Evolutionary conservation across 306 rosid species (phyloP).

Genomic region (Betula pendula): DNA sequence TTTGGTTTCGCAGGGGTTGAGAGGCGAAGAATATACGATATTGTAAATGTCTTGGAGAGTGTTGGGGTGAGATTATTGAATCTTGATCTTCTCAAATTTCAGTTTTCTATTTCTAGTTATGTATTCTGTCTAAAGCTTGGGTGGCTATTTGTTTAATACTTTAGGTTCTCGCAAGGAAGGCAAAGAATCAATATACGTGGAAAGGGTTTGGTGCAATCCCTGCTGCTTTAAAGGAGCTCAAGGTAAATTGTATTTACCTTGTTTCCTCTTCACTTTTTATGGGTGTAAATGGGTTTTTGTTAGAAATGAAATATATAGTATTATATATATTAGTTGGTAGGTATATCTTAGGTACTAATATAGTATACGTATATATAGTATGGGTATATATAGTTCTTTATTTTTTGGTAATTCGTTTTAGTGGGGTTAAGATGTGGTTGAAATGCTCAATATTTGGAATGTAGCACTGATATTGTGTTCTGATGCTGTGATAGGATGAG

Average conservation of each 20-base stretch:
- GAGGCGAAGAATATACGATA: slow-evolving; percentile 91
- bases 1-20: slow-evolving; percentile 59
- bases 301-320: not conserved
- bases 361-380: too few species aligned
- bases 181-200: slow-evolving; percentile 90
- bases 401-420: not conserved
- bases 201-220: slow-evolving; percentile 82
- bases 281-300: not conserved
- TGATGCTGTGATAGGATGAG: slow-evolving; percentile 53
- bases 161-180: slow-evolving; percentile 78
- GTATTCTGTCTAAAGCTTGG: not conserved
- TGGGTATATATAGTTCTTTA: too few species aligned
- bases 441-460: not conserved
- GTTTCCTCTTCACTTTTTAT: not conserved
- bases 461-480: slow-evolving; percentile 7
- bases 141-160: slow-evolving; percentile 1
- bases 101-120: too few species aligned
- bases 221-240: slow-evolving; percentile 55
- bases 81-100: not conserved
- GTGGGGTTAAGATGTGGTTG: not conserved
- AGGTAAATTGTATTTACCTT: too few species aligned
- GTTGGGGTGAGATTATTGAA: slow-evolving; percentile 55
- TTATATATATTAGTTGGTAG: too few species aligned
- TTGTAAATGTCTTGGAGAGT: slow-evolving; percentile 87
- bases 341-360: too few species aligned